Percentiles rank a stretch among this genome's conserved stretches.
Conservation (phyloP, 169 alveolate genomes). For the Cryptosporidium ubiquitum region DNA sequence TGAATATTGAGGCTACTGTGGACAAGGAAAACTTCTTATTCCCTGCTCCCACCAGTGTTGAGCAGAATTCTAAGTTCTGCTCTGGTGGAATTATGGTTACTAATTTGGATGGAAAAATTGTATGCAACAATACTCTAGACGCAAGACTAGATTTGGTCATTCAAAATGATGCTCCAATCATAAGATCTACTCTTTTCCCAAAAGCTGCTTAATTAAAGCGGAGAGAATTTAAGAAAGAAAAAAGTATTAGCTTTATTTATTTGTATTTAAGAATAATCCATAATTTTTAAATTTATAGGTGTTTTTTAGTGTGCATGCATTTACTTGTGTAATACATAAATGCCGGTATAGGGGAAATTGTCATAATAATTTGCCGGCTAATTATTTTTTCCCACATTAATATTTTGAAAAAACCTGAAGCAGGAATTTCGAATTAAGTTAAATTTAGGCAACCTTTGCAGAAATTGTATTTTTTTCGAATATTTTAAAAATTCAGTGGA, state of each 20-base stretch:
- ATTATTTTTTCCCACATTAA: slow-evolving; percentile 25
- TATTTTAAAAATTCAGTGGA: background rate
- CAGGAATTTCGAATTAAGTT: background rate
- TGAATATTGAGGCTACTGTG: slow-evolving; percentile 80
- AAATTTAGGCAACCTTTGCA: background rate
- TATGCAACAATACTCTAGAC: slow-evolving; percentile 84
- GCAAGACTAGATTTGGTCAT: slow-evolving; percentile 82
- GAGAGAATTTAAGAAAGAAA: background rate
- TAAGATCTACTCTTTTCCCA: slow-evolving; percentile 82
- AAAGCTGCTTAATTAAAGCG: slow-evolving; percentile 15
- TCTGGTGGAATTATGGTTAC: slow-evolving; percentile 83
- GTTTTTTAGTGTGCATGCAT: slow-evolving; percentile 3
- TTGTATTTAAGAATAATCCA: background rate
- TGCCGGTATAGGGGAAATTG: slow-evolving; percentile 42
- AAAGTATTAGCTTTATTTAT: background rate
- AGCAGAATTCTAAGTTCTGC: slow-evolving; percentile 80
- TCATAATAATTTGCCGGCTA: background rate
- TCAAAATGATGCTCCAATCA: slow-evolving; percentile 83
- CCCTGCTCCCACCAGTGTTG: slow-evolving; percentile 83
- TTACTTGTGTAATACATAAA: background rate
- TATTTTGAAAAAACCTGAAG: background rate
- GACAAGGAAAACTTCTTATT: slow-evolving; percentile 83
- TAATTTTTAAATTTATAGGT: slow-evolving; percentile 3
- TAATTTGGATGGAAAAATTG: slow-evolving; percentile 83
- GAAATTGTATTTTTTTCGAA: background rate